These are phyloP conservation scores for Epichloe sibirici DNA, from an alignment of 2,329 filamentous ascomycete species.

Conservation along the genomic window DNA sequence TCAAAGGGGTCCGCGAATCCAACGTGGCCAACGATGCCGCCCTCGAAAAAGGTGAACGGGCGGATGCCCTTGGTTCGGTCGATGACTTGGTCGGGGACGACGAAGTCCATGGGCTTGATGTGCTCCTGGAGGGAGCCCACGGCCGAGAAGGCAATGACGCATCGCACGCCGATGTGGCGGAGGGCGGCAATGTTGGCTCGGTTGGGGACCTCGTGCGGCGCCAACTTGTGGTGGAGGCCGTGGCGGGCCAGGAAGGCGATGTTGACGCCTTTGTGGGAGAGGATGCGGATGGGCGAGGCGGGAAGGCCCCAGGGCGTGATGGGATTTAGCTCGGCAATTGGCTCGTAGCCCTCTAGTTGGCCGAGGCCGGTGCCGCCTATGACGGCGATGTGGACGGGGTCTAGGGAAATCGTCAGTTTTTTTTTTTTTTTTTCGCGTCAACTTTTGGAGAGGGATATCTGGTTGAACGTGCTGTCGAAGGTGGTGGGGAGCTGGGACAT, in stretches of 20 bases:
- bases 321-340: slow-evolving; percentile 65
- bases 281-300: slow-evolving; percentile 65
- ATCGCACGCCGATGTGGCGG: slow-evolving; percentile 76
- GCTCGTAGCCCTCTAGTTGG: slow-evolving; percentile 74
- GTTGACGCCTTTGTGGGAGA: slow-evolving; percentile 70
- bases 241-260: slow-evolving; percentile 93
- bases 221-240: slow-evolving; percentile 75
- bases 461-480: slow-evolving; percentile 40
- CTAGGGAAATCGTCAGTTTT: slow-evolving; percentile 22
- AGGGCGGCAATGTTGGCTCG: slow-evolving; percentile 98
- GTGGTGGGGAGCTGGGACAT: slow-evolving; percentile 44
- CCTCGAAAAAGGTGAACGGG: slow-evolving; percentile 92
- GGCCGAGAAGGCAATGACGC: slow-evolving; percentile 87
- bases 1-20: slow-evolving; percentile 96
- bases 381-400: slow-evolving; percentile 69
- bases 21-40: slow-evolving; percentile 84
- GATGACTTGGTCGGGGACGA: slow-evolving; percentile 91
- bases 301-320: slow-evolving; percentile 82
- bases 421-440: not conserved
- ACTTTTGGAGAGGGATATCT: not conserved
- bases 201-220: slow-evolving; percentile 87
- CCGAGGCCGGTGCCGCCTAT: slow-evolving; percentile 89
- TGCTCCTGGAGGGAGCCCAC: slow-evolving; percentile 87
- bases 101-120: slow-evolving; percentile 92
- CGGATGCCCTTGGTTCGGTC: slow-evolving; percentile 93